Evolutionary conservation across 176 grass and related monocot genomes (phyloP).

Genomic region (Paspalum notatum): DNA sequence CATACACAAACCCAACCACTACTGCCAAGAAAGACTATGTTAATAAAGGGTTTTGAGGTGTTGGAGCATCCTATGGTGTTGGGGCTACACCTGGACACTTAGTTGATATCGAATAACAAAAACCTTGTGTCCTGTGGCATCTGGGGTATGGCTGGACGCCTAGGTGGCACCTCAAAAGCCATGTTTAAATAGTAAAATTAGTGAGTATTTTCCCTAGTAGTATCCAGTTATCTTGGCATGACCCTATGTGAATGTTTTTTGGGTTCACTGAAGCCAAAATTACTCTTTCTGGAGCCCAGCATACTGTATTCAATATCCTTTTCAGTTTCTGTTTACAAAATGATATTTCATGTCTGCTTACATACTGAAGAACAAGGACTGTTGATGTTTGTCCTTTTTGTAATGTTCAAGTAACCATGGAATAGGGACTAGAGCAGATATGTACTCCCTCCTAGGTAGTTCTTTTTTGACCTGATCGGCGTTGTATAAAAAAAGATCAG

Average conservation of each 20-base stretch:
- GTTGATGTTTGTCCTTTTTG: not conserved
- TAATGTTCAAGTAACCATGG: not conserved
- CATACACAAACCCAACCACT: too few species aligned
- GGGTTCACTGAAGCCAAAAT: not conserved
- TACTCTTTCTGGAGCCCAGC: not conserved
- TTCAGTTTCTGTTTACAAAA: slow-evolving; percentile 2
- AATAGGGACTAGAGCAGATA: not conserved
- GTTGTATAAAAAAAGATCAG: too few species aligned
- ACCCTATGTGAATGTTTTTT: slow-evolving; percentile 1
- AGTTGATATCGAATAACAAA: too few species aligned
- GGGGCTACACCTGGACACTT: too few species aligned
- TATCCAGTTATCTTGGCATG: not conserved
- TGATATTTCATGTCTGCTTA: not conserved
- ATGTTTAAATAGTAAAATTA: not conserved
- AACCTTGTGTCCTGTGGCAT: too few species aligned
- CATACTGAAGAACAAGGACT: slow-evolving; percentile 1
- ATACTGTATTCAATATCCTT: not conserved
- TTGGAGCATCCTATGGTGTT: too few species aligned
- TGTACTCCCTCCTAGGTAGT: not conserved
- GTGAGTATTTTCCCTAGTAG: not conserved
- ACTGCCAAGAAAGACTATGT: not conserved
- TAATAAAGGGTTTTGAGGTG: too few species aligned
- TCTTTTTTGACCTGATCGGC: too few species aligned
- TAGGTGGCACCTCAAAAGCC: too few species aligned
- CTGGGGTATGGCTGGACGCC: too few species aligned